phyloP scores from a whole-genome alignment of 306 rosid genomes.

The Ziziphus jujuba region DNA sequence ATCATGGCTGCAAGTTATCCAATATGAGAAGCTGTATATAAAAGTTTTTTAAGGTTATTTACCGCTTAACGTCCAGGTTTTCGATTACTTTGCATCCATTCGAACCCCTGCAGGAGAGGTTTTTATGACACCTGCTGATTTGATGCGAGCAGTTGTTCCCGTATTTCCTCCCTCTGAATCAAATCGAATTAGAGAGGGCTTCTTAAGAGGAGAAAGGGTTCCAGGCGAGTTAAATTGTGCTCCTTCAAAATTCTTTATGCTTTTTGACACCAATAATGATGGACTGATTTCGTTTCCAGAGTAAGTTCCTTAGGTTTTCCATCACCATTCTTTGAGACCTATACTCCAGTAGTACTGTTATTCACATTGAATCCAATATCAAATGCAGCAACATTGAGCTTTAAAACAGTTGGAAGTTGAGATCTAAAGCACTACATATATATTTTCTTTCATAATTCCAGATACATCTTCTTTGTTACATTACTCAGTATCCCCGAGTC shows the following conservation, averaged over 20 bases:
- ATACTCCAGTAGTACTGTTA: no score
- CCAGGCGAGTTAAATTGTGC: conserved; percentile 49
- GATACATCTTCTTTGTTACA: conserved; percentile 77
- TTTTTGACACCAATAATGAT: conserved; percentile 75
- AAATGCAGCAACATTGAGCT: not conserved
- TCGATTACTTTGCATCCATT: conserved; percentile 66
- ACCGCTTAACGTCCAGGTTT: conserved; percentile 43
- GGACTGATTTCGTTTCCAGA: conserved; percentile 83
- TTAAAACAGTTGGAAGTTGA: not conserved
- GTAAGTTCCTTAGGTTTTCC: conserved; percentile 33
- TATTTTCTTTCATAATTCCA: not conserved
- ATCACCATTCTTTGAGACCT: not conserved
- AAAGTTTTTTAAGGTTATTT: no score
- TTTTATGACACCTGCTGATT: conserved; percentile 64
- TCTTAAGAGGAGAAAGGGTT: conserved; percentile 57
- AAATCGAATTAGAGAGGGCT: conserved; percentile 68
- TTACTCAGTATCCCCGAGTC: conserved; percentile 78
- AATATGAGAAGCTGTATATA: not conserved
- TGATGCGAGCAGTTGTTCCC: conserved; percentile 75
- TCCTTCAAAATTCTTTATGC: conserved; percentile 75
- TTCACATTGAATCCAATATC: not conserved
- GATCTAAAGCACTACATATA: not conserved
- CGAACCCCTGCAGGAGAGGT: conserved; percentile 43
- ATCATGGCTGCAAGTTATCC: not conserved
- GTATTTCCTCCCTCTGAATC: conserved; percentile 79